phyloP scores from a whole-genome alignment of 257 asterid species.

The Jasminum sambac region DNA sequence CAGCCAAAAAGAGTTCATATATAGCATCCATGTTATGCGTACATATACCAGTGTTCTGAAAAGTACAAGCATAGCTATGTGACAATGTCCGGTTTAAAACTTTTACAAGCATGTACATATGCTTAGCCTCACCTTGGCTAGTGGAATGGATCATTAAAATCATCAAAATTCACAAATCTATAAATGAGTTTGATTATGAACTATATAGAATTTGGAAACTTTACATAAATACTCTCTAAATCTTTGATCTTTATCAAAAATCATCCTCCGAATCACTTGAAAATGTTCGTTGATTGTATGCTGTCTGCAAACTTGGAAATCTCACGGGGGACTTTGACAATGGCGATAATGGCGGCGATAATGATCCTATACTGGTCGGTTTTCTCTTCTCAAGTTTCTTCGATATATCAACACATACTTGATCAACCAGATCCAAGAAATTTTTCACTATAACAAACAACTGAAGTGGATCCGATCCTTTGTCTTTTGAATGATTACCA shows the following conservation, averaged over 20 bases:
- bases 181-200: neutral
- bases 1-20: too few species aligned
- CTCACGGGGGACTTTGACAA: conserved; percentile 53
- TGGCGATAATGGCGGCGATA: conserved; percentile 65
- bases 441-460: conserved; percentile 66
- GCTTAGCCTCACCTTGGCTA: too few species aligned
- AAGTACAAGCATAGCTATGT: too few species aligned
- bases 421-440: conserved; percentile 65
- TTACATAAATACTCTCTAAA: neutral
- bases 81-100: too few species aligned
- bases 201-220: neutral
- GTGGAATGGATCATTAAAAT: neutral
- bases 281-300: conserved; percentile 33
- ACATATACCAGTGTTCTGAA: too few species aligned
- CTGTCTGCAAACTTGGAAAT: conserved; percentile 55
- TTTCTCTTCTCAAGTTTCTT: conserved; percentile 44
- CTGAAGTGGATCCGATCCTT: conserved; percentile 48
- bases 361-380: conserved; percentile 29
- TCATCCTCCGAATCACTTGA: conserved; percentile 76
- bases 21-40: too few species aligned
- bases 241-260: conserved; percentile 32
- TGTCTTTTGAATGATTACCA: conserved; percentile 32
- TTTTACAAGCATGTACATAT: too few species aligned
- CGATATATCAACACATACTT: conserved; percentile 51
- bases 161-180: neutral